Evolutionary conservation across 352 stramenopile genomes (phyloP).

Genomic region (Halophytophthora polymorphica): DNA sequence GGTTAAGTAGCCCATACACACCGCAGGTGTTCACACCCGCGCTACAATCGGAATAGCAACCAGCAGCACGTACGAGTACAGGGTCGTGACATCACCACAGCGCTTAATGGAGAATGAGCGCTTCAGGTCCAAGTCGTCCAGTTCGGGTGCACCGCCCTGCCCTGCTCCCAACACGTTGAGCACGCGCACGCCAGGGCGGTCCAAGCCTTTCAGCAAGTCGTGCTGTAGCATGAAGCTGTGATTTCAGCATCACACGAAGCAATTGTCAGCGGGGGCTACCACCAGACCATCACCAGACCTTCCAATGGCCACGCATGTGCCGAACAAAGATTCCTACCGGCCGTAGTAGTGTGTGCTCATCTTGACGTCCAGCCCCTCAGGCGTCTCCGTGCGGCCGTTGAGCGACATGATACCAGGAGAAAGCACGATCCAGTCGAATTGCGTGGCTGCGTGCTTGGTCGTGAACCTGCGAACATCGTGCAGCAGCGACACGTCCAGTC

Average conservation of each 20-base stretch:
- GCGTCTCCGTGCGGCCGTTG: constrained; percentile 27
- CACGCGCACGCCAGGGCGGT: constrained; percentile 22
- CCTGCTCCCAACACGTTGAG: constrained; percentile 26
- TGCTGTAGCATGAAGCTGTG: constrained; percentile 27
- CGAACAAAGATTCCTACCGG: constrained; percentile 4
- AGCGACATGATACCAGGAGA: constrained; percentile 23
- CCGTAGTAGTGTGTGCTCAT: constrained; percentile 34
- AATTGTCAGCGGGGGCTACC: not conserved
- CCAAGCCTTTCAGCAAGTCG: constrained; percentile 16
- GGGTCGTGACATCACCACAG: constrained; percentile 21
- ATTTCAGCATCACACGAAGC: constrained; percentile 2
- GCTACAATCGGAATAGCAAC: not conserved
- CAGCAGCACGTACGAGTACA: constrained; percentile 25
- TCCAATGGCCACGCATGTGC: not conserved
- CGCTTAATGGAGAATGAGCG: constrained; percentile 23
- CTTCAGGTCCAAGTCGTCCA: constrained; percentile 29
- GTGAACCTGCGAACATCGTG: constrained; percentile 30
- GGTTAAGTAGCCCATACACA: not conserved
- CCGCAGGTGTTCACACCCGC: not conserved
- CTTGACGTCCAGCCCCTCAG: constrained; percentile 28
- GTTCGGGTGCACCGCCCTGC: constrained; percentile 18
- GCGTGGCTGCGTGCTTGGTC: constrained; percentile 14
- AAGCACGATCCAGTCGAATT: constrained; percentile 30
- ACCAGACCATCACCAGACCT: no score
- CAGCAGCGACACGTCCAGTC: constrained; percentile 28